A percentile compares a stretch with the other conserved stretches of the same genome.
Evolutionary conservation across 2,329 filamentous ascomycete genomes (phyloP).

Genomic region (Penicillium occitanis): DNA sequence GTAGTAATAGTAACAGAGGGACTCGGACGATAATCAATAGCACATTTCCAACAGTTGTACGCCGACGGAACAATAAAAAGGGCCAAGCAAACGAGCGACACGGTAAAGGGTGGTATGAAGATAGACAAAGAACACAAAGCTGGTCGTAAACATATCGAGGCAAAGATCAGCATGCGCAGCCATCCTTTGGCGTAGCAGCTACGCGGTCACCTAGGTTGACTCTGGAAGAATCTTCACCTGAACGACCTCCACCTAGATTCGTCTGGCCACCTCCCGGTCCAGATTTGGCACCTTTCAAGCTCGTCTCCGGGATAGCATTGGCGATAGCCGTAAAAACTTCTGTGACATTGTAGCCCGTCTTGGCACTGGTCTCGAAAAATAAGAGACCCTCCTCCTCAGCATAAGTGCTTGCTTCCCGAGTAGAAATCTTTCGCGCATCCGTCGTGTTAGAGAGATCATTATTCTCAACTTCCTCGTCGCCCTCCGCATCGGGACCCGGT

Average conservation of each 20-base stretch:
- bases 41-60: constrained; percentile 11
- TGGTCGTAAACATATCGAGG: background rate
- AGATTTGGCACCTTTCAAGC: constrained; percentile 75
- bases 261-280: constrained; percentile 63
- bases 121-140: constrained; percentile 7
- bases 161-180: constrained; percentile 72
- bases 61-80: background rate
- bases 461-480: constrained; percentile 50
- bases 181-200: constrained; percentile 78
- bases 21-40: constrained; percentile 13
- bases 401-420: constrained; percentile 87
- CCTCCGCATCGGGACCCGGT: constrained; percentile 29
- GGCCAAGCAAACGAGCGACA: constrained; percentile 7
- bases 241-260: constrained; percentile 55
- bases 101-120: constrained; percentile 5
- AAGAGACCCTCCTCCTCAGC: constrained; percentile 91
- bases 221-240: constrained; percentile 55
- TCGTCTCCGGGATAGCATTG: constrained; percentile 96
- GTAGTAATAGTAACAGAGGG: constrained; percentile 8
- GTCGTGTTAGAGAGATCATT: constrained; percentile 62
- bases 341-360: constrained; percentile 89
- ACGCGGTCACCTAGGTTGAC: constrained; percentile 78
- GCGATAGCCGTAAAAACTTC: constrained; percentile 98
- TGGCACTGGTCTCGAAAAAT: constrained; percentile 98
- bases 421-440: constrained; percentile 83